These are phyloP conservation scores for Yueomyces sp. DNA, from an alignment of 805 yeast species.

Conservation along the genomic window DNA sequence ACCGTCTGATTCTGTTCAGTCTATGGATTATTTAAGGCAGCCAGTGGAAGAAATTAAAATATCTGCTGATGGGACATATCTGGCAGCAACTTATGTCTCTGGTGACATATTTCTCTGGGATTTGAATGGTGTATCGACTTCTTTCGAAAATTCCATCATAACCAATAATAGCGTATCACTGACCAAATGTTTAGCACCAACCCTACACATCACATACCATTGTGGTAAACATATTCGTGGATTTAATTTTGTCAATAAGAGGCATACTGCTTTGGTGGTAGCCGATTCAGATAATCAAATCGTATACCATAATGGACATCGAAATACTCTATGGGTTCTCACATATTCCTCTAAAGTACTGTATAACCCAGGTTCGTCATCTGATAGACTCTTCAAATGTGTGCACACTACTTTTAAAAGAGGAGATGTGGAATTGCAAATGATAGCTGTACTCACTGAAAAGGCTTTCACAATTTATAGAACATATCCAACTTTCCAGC, in stretches of 20 bases:
- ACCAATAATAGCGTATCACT: conserved; percentile 3
- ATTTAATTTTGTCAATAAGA: conserved; percentile 33
- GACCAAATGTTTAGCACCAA: conserved; percentile 6
- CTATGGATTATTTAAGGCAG: conserved; percentile 22
- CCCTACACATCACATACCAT: conserved; percentile 24
- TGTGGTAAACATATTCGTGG: conserved; percentile 26
- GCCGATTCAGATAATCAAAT: conserved; percentile 44
- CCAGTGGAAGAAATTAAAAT: conserved; percentile 41
- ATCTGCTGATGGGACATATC: conserved; percentile 53
- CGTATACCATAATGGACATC: conserved; percentile 49
- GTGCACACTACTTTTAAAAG: too few relatives aligned
- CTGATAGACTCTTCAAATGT: too few relatives aligned
- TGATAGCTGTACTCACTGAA: not conserved
- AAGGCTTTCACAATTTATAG: not conserved
- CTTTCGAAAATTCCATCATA: conserved; percentile 8
- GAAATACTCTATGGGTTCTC: conserved; percentile 26
- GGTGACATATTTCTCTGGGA: conserved; percentile 70
- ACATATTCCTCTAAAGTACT: conserved; percentile 10
- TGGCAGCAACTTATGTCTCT: conserved; percentile 53
- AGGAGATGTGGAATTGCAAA: too few relatives aligned
- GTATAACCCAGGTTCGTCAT: too few relatives aligned
- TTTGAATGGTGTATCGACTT: conserved; percentile 16
- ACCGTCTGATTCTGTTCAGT: not conserved
- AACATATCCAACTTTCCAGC: not conserved
- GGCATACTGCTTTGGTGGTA: conserved; percentile 44